Evolutionary conservation across 1,139 yeast genomes (phyloP).

Genomic region (Candida smagusa): DNA sequence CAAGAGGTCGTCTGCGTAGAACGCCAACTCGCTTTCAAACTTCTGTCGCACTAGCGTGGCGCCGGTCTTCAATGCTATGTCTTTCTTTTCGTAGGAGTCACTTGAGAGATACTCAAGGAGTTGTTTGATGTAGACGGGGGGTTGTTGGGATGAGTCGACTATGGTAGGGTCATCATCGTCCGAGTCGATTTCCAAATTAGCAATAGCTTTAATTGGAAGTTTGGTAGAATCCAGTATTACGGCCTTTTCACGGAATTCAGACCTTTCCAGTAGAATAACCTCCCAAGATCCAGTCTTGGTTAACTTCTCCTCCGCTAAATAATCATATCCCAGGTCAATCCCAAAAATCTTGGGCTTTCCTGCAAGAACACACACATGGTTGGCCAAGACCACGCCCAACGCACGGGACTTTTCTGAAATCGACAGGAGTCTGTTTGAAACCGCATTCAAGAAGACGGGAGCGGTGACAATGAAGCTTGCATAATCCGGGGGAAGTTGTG

Average conservation of each 20-base stretch:
- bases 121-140: constrained; percentile 63
- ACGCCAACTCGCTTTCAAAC: constrained; percentile 53
- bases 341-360: constrained; percentile 36
- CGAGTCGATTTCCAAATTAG: constrained; percentile 19
- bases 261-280: too few species aligned
- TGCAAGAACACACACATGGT: constrained; percentile 36
- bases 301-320: constrained; percentile 1
- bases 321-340: constrained; percentile 12
- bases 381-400: constrained; percentile 47
- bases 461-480: constrained; percentile 21
- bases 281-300: too few species aligned
- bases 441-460: constrained; percentile 34
- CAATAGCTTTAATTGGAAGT: neutral
- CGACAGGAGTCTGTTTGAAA: constrained; percentile 46
- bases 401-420: constrained; percentile 38
- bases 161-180: constrained; percentile 53
- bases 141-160: constrained; percentile 32
- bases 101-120: constrained; percentile 50
- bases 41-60: constrained; percentile 57
- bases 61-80: constrained; percentile 49
- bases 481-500: constrained; percentile 16
- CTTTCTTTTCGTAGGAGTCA: constrained; percentile 54
- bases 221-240: too few species aligned
- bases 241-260: too few species aligned
- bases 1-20: constrained; percentile 47